Conservation (phyloP, 202 grass and related monocot genomes). For the Musa balbisiana region DNA sequence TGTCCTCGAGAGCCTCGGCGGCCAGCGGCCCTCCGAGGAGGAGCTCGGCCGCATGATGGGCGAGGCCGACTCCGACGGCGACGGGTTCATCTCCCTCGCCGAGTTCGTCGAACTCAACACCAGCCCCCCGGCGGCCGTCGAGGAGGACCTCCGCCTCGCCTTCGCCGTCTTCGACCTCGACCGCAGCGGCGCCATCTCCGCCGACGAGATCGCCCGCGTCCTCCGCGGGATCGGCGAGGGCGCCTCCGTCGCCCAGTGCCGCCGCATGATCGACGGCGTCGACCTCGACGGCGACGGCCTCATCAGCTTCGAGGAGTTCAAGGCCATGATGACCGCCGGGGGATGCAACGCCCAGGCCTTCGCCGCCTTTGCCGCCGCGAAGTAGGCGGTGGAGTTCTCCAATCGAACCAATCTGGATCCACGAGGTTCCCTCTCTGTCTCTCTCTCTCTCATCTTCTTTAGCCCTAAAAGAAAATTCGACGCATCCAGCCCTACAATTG, state of each 20-base stretch:
- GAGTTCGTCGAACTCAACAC: conserved; percentile 77
- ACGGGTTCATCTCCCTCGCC: conserved; percentile 70
- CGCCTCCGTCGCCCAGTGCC: conserved; percentile 65
- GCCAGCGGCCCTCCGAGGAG: conserved; percentile 50
- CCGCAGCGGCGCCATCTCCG: conserved; percentile 65
- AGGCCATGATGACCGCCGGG: conserved; percentile 67
- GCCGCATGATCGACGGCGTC: conserved; percentile 86
- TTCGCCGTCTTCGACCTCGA: conserved; percentile 75
- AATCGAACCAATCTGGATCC: too few species aligned
- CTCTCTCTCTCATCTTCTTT: too few species aligned
- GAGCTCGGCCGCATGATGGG: conserved; percentile 72
- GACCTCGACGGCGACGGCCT: conserved; percentile 78
- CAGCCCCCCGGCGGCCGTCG: conserved; percentile 17
- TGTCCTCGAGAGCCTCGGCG: conserved; percentile 59
- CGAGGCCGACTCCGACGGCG: conserved; percentile 67
- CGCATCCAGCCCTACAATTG: too few species aligned
- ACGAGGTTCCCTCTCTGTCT: too few species aligned
- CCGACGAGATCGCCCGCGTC: conserved; percentile 62
- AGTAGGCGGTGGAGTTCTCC: too few species aligned
- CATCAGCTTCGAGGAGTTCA: conserved; percentile 87
- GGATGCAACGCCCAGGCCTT: not conserved
- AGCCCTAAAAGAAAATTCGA: too few species aligned
- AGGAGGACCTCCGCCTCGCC: conserved; percentile 79
- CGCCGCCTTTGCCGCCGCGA: conserved; percentile 18
- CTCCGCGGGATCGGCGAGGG: conserved; percentile 64